A percentile compares a stretch with the other conserved stretches of the same genome.
phyloP scores from a whole-genome alignment of 75 land plant genomes.

The Selaginella tamariscina region DNA sequence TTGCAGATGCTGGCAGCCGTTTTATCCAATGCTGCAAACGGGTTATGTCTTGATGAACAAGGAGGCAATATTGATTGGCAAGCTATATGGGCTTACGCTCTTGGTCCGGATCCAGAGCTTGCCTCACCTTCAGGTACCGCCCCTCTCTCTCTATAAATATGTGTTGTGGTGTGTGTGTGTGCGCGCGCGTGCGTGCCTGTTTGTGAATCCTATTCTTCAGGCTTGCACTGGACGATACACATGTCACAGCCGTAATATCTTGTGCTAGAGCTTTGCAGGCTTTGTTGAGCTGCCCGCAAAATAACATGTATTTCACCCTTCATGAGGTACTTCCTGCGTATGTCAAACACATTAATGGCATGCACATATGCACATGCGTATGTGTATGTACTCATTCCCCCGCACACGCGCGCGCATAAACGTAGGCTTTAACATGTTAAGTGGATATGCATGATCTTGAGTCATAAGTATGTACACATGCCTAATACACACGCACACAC shows the following conservation, averaged over 20 bases:
- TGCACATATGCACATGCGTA: too few species aligned
- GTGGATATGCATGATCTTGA: too few species aligned
- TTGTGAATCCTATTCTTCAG: constrained; percentile 23
- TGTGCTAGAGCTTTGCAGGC: constrained; percentile 67
- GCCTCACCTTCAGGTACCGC: constrained; percentile 61
- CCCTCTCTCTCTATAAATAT: constrained; percentile 1
- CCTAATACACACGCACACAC: too few species aligned
- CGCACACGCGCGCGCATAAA: too few species aligned
- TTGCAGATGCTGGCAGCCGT: constrained; percentile 53
- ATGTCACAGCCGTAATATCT: constrained; percentile 61
- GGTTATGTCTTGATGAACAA: constrained; percentile 23
- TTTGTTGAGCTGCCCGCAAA: constrained; percentile 49
- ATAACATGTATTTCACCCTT: constrained; percentile 47
- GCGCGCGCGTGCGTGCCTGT: not conserved
- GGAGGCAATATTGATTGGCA: constrained; percentile 56
- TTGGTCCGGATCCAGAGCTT: constrained; percentile 90
- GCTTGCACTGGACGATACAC: constrained; percentile 87
- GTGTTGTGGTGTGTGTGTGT: constrained; percentile 1
- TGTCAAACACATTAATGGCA: too few species aligned
- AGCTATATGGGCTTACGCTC: constrained; percentile 86
- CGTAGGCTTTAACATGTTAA: too few species aligned
- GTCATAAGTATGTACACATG: too few species aligned
- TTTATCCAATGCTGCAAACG: constrained; percentile 43
- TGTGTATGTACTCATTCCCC: too few species aligned
- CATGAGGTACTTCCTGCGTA: constrained; percentile 56